phyloP scores from a whole-genome alignment of 306 rosid genomes.

The Dalbergia cultrata region DNA sequence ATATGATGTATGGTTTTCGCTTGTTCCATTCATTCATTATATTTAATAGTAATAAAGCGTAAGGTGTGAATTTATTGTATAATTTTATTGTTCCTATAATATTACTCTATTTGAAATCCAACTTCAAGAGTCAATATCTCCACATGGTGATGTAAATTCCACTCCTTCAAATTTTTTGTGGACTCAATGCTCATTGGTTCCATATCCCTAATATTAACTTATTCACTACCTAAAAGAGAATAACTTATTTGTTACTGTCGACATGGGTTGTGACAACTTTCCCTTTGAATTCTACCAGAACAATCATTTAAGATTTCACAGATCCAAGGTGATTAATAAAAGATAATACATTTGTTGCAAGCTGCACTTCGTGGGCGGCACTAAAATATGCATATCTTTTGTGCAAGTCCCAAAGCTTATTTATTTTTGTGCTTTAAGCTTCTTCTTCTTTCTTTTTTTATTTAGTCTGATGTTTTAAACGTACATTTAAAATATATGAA shows the following conservation, averaged over 20 bases:
- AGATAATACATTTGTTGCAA: not conserved
- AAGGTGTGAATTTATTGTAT: too few species aligned
- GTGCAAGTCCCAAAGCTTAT: not conserved
- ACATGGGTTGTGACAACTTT: not conserved
- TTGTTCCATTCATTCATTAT: too few species aligned
- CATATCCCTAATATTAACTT: not conserved
- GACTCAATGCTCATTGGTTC: not conserved
- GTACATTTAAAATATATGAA: not conserved
- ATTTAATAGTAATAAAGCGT: too few species aligned
- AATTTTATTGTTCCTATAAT: too few species aligned
- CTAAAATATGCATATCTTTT: not conserved
- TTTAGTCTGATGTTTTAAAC: not conserved
- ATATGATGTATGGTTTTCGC: too few species aligned
- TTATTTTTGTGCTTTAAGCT: not conserved
- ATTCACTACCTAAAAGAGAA: too few species aligned
- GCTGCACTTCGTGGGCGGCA: not conserved
- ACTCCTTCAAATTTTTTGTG: not conserved
- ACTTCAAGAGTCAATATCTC: not conserved
- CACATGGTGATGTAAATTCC: constrained; percentile 30
- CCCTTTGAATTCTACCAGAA: not conserved
- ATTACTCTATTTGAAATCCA: not conserved
- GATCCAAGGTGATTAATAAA: constrained; percentile 36
- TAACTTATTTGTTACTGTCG: not conserved
- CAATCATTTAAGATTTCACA: not conserved
- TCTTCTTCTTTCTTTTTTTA: not conserved